Percentiles rank a stretch among this genome's conserved stretches.
Evolutionary conservation across 202 grass and related monocot species (phyloP).

Genomic region (Musa balbisiana): DNA sequence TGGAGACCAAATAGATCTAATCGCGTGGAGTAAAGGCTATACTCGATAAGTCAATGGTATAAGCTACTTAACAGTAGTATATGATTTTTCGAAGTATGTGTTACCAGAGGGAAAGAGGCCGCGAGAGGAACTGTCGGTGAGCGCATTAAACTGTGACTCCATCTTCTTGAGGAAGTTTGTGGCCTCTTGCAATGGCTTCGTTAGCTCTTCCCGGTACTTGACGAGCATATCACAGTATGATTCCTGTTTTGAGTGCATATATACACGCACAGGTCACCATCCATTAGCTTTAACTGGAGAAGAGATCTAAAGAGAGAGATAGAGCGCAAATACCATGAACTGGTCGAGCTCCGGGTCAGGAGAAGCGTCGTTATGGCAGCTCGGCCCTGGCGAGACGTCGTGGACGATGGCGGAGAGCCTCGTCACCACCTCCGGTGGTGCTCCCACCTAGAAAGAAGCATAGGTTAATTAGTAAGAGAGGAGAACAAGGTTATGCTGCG

Average conservation of each 20-base stretch:
- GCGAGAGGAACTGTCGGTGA: conserved; percentile 35
- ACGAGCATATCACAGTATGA: conserved; percentile 67
- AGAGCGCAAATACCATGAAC: conserved; percentile 53
- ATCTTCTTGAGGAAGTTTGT: conserved; percentile 59
- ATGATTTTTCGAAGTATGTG: too few species aligned
- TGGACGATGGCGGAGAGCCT: conserved; percentile 41
- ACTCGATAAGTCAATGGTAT: neutral
- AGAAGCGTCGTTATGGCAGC: conserved; percentile 5
- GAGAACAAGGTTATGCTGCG: neutral
- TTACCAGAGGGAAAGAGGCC: conserved; percentile 26
- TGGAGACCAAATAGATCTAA: neutral
- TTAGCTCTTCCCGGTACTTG: conserved; percentile 68
- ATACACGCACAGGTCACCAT: neutral
- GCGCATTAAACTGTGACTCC: conserved; percentile 56
- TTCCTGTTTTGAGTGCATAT: conserved; percentile 33
- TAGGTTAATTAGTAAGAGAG: neutral
- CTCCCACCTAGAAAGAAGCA: conserved; percentile 40
- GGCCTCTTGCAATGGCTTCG: conserved; percentile 62
- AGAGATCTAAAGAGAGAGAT: neutral
- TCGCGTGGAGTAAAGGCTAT: neutral
- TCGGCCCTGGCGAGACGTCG: conserved; percentile 27
- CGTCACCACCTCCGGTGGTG: conserved; percentile 53
- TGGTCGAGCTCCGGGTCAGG: conserved; percentile 82
- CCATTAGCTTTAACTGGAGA: neutral
- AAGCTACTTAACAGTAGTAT: too few species aligned